Percentiles rank a stretch among this genome's conserved stretches.
phyloP scores from a whole-genome alignment of 2,329 filamentous ascomycete species.

The Ceratocystis lukuohia region DNA sequence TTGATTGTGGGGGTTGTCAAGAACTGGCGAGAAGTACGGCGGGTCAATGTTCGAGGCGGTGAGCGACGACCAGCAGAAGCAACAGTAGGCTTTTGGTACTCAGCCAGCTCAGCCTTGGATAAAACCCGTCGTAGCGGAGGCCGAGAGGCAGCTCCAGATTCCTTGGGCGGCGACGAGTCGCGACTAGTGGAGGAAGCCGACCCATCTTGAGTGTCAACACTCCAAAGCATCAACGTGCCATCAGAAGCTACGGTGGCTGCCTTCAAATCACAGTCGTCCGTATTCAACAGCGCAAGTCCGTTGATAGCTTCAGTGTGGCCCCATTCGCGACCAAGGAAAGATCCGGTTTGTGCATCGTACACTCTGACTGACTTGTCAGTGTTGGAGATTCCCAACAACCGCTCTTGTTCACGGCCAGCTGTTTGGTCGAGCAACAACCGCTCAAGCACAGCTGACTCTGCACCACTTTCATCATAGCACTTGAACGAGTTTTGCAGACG shows the following conservation, averaged over 20 bases:
- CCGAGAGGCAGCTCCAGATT: constrained; percentile 34
- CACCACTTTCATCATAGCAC: constrained; percentile 63
- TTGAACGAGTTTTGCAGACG: constrained; percentile 63
- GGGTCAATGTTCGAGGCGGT: constrained; percentile 40
- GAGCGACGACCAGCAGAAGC: constrained; percentile 35
- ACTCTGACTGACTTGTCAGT: constrained; percentile 91
- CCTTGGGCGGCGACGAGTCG: constrained; percentile 43
- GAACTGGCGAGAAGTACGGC: constrained; percentile 37
- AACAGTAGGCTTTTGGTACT: constrained; percentile 45
- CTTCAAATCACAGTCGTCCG: constrained; percentile 40
- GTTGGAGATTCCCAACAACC: constrained; percentile 78
- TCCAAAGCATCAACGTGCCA: constrained; percentile 74
- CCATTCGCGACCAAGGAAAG: constrained; percentile 76
- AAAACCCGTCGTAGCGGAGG: constrained; percentile 74
- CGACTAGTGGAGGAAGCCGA: constrained; percentile 32
- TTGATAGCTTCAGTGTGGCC: constrained; percentile 91
- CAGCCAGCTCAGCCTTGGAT: constrained; percentile 74
- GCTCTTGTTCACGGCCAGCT: constrained; percentile 41
- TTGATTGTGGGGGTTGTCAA: constrained; percentile 21
- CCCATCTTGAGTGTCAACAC: constrained; percentile 35
- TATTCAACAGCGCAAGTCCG: constrained; percentile 60
- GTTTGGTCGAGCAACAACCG: constrained; percentile 54
- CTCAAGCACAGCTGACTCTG: constrained; percentile 72
- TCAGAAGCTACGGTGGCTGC: constrained; percentile 66
- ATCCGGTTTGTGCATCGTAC: constrained; percentile 66